These are phyloP conservation scores for Cenococcum geophilum DNA, from an alignment of 495 filamentous ascomycete genomes.

Conservation along the genomic window DNA sequence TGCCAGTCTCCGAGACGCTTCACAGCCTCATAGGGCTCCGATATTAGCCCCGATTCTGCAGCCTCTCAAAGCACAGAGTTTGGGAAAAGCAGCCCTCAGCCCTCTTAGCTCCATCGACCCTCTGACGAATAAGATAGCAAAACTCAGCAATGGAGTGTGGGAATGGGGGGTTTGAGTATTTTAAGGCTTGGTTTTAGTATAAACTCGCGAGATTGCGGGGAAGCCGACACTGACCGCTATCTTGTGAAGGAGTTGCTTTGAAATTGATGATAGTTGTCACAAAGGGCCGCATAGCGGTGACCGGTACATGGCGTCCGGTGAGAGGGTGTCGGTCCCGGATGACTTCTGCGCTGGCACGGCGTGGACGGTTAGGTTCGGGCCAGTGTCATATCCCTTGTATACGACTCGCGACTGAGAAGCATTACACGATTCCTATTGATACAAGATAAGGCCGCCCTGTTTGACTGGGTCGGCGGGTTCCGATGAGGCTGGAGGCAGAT, in stretches of 20 bases:
- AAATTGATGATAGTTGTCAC: neutral
- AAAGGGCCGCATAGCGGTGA: neutral
- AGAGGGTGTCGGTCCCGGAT: too few relatives aligned
- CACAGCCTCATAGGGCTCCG: conserved; percentile 14
- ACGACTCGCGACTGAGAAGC: conserved; percentile 3
- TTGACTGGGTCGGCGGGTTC: conserved; percentile 5
- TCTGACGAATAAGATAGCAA: conserved; percentile 18
- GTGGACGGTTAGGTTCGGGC: neutral
- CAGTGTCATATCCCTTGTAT: conserved; percentile 4
- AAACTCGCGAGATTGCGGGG: neutral
- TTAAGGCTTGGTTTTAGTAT: neutral
- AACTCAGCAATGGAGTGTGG: conserved; percentile 18
- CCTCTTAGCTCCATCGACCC: conserved; percentile 17
- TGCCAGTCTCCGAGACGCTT: conserved; percentile 19
- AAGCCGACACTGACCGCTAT: neutral
- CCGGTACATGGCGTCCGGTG: too few relatives aligned
- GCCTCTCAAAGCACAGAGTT: neutral
- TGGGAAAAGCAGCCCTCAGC: conserved; percentile 12
- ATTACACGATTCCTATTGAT: conserved; percentile 15
- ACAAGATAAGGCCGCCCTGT: conserved; percentile 13
- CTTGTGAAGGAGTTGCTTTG: neutral
- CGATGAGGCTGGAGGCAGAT: neutral
- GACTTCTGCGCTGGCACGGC: too few relatives aligned
- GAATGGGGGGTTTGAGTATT: conserved; percentile 14
- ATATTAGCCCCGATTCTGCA: conserved; percentile 1